phyloP scores from a whole-genome alignment of 805 yeast species.

The Candida vaughaniae region DNA sequence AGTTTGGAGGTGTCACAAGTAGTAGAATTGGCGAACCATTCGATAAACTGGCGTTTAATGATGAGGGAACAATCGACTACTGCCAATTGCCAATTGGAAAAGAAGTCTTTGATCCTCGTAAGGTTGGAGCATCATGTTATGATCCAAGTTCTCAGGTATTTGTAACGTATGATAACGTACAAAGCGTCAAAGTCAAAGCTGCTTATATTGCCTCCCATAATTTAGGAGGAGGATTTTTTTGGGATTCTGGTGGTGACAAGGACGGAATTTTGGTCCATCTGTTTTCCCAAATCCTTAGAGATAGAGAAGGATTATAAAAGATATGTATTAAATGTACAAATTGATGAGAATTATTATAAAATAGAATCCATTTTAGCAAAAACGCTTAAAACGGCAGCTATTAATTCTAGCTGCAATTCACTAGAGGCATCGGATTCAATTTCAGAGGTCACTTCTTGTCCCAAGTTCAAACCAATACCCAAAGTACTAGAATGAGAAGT shows the following conservation, averaged over 20 bases:
- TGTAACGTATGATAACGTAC: constrained; percentile 65
- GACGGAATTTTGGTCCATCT: background rate
- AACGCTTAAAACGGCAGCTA: constrained; percentile 89
- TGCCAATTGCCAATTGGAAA: constrained; percentile 48
- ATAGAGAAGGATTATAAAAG: background rate
- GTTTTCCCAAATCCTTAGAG: constrained; percentile 1
- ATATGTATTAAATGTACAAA: constrained; percentile 6
- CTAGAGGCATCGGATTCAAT: constrained; percentile 46
- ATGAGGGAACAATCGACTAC: constrained; percentile 51
- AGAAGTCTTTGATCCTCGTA: constrained; percentile 46
- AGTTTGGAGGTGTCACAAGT: constrained; percentile 20
- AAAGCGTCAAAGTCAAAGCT: constrained; percentile 57
- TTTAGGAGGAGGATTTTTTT: constrained; percentile 88
- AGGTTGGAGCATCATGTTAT: constrained; percentile 53
- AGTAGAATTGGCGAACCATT: constrained; percentile 46
- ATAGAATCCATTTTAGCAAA: constrained; percentile 92
- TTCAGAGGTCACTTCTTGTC: constrained; percentile 53
- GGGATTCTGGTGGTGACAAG: constrained; percentile 87
- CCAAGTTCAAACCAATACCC: constrained; percentile 72
- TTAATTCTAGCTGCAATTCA: constrained; percentile 77
- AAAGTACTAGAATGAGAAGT: constrained; percentile 54
- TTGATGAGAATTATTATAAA: no score
- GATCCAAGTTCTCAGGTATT: constrained; percentile 34
- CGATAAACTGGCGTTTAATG: constrained; percentile 34
- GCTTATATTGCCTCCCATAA: constrained; percentile 45